Evolutionary conservation across 2,329 filamentous ascomycete genomes (phyloP), one percentile per base, ranked within the genome.

Genomic region (Diaporthe nobilis): DNA sequence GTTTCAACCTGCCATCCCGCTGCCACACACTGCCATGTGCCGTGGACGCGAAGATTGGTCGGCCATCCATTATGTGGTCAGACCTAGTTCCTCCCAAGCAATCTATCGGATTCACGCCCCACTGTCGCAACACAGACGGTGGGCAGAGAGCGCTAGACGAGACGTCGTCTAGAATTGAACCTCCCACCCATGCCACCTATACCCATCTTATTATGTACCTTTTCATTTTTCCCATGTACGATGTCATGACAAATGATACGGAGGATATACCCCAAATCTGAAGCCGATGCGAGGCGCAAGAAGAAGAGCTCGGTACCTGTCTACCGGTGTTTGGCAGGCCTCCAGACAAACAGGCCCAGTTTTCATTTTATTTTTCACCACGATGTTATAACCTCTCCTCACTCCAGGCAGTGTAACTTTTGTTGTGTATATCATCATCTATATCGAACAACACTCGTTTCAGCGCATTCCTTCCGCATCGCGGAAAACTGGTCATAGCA

Each of bases 211-310:
- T 44, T n/a, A n/a, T 34, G n/a, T 57, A 17, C 49, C 55, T 20
- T 61, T 12, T 17, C 34, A 17, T 51, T 63, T 61, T 51, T 28
- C 28, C 39, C 20, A 13, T 49, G 51, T 15, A 77, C 63, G 76
- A 75, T 68, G 37, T 73, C 55, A 77, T 70, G 72, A 76, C 61
- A 51, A 49, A 51, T 71, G 44, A 31, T 51, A 71, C 55, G 76
- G 68, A 67, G 76, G 76, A 77, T 77, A 77, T 77, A 77, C 76
- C 76, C 76, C 67, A 77, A 42, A 20, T 70, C 12, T 42, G 49
- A 55, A n/a, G 49, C 34, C 49, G 49, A 70, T 70, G 58, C 51
- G 51, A 70, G 60, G 49, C 42, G 67, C 37, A 55, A 76, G 22
- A 20, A 49, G n/a, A 15, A 25, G 53, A 25, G 34, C 22, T 25